Percentiles rank a stretch among this genome's conserved stretches.
These are phyloP conservation scores for Phoma sp. DNA, from an alignment of 2,329 filamentous ascomycete genomes.

Conservation along the genomic window DNA sequence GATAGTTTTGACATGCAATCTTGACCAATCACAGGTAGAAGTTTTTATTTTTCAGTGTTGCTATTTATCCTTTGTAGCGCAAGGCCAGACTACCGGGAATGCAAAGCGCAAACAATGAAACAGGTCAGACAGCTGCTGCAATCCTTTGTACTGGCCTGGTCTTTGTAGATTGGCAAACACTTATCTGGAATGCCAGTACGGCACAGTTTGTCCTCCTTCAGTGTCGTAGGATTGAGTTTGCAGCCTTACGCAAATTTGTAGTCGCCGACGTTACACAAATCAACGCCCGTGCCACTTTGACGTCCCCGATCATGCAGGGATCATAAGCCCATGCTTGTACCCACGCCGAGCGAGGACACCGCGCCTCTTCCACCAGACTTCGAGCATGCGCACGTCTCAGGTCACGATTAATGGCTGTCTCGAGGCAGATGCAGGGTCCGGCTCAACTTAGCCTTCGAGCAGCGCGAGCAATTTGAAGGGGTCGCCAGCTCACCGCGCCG, in stretches of 20 bases:
- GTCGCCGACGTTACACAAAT: conserved; percentile 15
- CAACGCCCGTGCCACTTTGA: not conserved
- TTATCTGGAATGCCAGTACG: not conserved
- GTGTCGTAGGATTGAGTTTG: too few relatives aligned
- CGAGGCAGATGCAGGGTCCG: not conserved
- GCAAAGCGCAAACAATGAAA: too few relatives aligned
- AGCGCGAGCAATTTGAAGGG: not conserved
- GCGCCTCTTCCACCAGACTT: not conserved
- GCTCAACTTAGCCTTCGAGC: not conserved
- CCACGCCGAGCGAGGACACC: not conserved
- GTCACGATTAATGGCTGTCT: too few relatives aligned
- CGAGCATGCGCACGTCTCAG: not conserved
- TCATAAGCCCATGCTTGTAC: not conserved
- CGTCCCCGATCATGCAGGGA: conserved; percentile 14
- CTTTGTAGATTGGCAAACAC: not conserved
- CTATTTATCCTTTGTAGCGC: too few relatives aligned
- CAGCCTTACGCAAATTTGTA: conserved; percentile 2
- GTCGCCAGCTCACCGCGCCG: not conserved
- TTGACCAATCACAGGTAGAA: not conserved
- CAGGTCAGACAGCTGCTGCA: too few relatives aligned
- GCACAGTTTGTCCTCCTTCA: not conserved
- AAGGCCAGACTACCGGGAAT: too few relatives aligned
- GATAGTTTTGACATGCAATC: not conserved
- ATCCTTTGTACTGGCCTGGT: too few relatives aligned
- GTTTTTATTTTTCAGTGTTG: too few relatives aligned